These are phyloP conservation scores for Rhodamnia rubescens DNA, from an alignment of 345 rosid species.

Conservation along the genomic window DNA sequence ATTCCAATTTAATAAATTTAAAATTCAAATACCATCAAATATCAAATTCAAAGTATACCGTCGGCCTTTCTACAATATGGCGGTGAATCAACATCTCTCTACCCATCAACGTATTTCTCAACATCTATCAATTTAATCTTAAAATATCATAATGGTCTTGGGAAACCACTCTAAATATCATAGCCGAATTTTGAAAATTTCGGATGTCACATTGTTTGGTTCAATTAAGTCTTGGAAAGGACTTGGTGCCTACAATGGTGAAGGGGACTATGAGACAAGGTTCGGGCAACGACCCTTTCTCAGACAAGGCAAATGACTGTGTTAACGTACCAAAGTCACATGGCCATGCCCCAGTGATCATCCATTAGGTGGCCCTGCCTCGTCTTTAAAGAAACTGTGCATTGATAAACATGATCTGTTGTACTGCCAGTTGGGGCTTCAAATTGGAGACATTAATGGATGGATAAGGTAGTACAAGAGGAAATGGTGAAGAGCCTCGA, in stretches of 20 bases:
- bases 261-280: background rate
- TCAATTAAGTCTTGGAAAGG: background rate
- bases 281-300: background rate
- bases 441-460: background rate
- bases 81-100: too few relatives aligned
- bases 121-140: too few relatives aligned
- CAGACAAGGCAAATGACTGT: background rate
- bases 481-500: background rate
- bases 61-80: too few relatives aligned
- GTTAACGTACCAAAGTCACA: background rate
- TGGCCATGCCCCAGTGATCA: background rate
- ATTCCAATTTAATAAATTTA: too few relatives aligned
- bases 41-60: too few relatives aligned
- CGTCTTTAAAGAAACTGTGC: background rate
- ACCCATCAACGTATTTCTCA: too few relatives aligned
- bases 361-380: constrained; percentile 1
- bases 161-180: too few relatives aligned
- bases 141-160: too few relatives aligned
- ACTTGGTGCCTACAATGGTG: background rate
- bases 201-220: background rate
- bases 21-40: too few relatives aligned
- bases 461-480: background rate
- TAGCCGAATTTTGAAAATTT: too few relatives aligned
- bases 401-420: background rate
- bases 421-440: background rate